Base-by-base conservation (phyloP, 257 asterid genomes). In the Perilla frutescens region DNA sequence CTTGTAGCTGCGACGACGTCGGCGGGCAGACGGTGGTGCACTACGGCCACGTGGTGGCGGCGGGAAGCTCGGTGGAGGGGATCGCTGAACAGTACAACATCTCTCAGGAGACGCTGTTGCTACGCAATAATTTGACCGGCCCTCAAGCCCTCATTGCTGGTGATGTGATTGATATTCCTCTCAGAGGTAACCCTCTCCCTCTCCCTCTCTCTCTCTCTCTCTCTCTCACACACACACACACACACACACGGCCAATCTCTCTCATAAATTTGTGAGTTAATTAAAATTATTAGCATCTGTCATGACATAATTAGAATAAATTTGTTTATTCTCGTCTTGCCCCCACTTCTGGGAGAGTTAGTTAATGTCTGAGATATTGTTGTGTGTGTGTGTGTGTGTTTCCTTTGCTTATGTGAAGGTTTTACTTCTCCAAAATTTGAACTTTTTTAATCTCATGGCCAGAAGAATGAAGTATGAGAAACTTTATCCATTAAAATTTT, bases 1-100 rank as follows among this genome's bases (percentile, higher is more conserved):
- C 98, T 3, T 93, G 98, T 76, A 91, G 98, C 84, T 93, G 98
- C 72, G 96, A 88, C 41, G 81, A 74, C 5, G 87, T 85, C 39
- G 92, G 78, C 4, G 92, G 92, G 1, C 74, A 67, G 79, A 70
- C 8, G 76, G 94, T 88, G 79, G 89, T 93, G 68, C 98, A 93
- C 82, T 93, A 93, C 45, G 98, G 96, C 6, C 82, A 77, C 53
- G 45, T 81, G 82, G 96, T 91, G 83, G 73, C 83, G 4, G 1
- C 44, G 3, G 89, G 85, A 7, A 88, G 86, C 81, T 62, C 84
- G 10, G 77, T 87, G 11, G 87, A 73, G 49, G 92, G 74, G 56
- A 93, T 93, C 29, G 93, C 94, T 0, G 76, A 66, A 55, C 87
- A 77, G 81, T 93, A 61, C 66, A 86, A 85, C 31, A 73, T 83